phyloP scores from a whole-genome alignment of 176 grass and related monocot species.

The Alloteropsis semialata region DNA sequence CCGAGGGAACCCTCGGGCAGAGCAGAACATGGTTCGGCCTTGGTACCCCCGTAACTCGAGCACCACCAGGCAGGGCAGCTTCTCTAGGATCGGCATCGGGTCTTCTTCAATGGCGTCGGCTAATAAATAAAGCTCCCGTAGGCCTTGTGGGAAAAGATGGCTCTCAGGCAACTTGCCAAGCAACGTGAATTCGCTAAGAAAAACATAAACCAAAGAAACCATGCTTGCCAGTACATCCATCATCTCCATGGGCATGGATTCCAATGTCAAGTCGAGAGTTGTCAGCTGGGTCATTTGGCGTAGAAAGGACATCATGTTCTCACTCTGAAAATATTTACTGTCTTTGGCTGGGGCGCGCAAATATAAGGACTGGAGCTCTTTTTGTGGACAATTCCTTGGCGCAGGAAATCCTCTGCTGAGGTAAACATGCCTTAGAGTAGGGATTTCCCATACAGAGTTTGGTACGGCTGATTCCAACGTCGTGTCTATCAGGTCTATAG shows the following conservation, averaged over 20 bases:
- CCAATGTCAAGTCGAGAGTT: background rate
- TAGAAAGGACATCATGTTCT: background rate
- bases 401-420: background rate
- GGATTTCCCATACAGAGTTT: constrained; percentile 34
- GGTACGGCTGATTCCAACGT: constrained; percentile 15
- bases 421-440: constrained; percentile 25
- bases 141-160: background rate
- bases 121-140: background rate
- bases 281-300: background rate
- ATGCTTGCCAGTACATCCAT: background rate
- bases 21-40: background rate
- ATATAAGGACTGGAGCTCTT: background rate
- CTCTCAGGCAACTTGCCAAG: background rate
- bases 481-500: constrained; percentile 8
- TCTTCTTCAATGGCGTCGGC: background rate
- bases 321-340: background rate
- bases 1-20: background rate
- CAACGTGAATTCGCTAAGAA: background rate
- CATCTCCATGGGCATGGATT: background rate
- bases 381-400: background rate
- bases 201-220: background rate
- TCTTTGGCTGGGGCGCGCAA: rapidly evolving
- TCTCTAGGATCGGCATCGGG: constrained; percentile 21
- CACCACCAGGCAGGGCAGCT: constrained; percentile 18
- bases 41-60: background rate